These are phyloP conservation scores for Clonostachys chloroleuca DNA, from an alignment of 2,329 filamentous ascomycete species.

Conservation along the genomic window DNA sequence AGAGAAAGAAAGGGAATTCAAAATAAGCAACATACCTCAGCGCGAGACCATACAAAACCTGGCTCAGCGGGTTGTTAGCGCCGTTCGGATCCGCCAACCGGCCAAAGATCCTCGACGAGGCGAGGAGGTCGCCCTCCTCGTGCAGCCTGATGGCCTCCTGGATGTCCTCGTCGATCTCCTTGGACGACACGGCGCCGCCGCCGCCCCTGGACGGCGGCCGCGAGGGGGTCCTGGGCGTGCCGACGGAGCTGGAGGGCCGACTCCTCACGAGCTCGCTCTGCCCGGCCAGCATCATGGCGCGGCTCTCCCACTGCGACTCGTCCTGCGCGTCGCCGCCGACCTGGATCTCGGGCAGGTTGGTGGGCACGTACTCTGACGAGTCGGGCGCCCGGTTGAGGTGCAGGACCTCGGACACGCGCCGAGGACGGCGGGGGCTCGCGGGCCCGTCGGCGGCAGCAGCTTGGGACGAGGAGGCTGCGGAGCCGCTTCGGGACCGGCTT, in stretches of 20 bases:
- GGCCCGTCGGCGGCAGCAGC: slow-evolving; percentile 21
- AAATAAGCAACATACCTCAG: slow-evolving; percentile 57
- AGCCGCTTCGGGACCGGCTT: slow-evolving; percentile 40
- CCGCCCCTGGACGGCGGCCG: slow-evolving; percentile 5
- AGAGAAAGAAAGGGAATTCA: slow-evolving; percentile 1
- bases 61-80: slow-evolving; percentile 87
- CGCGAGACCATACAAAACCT: slow-evolving; percentile 93
- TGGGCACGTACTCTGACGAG: slow-evolving; percentile 71
- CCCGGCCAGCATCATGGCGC: slow-evolving; percentile 82
- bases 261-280: slow-evolving; percentile 45
- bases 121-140: slow-evolving; percentile 73
- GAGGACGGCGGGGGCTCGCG: slow-evolving; percentile 6
- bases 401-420: slow-evolving; percentile 64
- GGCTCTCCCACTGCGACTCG: slow-evolving; percentile 85
- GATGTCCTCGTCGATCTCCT: slow-evolving; percentile 65
- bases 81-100: slow-evolving; percentile 77
- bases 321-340: slow-evolving; percentile 32
- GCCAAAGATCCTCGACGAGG: slow-evolving; percentile 82
- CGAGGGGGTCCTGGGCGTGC: slow-evolving; percentile 3
- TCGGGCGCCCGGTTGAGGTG: slow-evolving; percentile 56
- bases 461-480: slow-evolving; percentile 25
- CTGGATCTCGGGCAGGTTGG: slow-evolving; percentile 72
- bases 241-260: slow-evolving; percentile 25
- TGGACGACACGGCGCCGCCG: slow-evolving; percentile 33
- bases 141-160: slow-evolving; percentile 95